A percentile compares a stretch with the other conserved stretches of the same genome.
Evolutionary conservation across 305 asterid species (phyloP).

Genomic region (Ajuga reptans): DNA sequence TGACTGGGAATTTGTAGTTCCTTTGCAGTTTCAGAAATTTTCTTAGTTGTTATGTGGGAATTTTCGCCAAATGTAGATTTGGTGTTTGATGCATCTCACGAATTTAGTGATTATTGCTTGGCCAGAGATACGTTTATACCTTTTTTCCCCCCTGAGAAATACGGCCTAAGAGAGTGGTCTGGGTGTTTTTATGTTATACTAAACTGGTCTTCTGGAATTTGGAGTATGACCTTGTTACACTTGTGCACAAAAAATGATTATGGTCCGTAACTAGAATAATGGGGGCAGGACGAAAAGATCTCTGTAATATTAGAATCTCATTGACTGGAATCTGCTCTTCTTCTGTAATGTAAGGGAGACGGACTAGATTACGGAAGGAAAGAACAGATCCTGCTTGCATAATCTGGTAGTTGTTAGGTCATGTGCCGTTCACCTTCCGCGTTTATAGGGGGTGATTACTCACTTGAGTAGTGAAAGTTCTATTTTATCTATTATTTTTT

Average conservation of each 20-base stretch:
- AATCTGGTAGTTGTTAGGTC: not conserved
- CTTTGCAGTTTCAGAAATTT: not conserved
- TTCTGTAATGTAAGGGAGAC: not conserved
- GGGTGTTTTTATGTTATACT: not conserved
- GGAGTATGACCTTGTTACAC: slow-evolving; percentile 1
- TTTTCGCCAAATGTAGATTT: not conserved
- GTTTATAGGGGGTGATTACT: not conserved
- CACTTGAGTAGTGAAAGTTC: not conserved
- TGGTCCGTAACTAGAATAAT: not conserved
- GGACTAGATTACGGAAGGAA: not conserved
- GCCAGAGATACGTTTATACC: not conserved
- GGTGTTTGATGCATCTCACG: not conserved
- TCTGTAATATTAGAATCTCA: not conserved
- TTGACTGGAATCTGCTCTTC: not conserved
- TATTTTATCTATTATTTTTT: not conserved
- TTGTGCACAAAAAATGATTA: not conserved
- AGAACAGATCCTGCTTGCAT: not conserved
- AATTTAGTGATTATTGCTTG: not conserved
- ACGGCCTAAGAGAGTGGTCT: not conserved
- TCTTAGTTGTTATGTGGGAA: slow-evolving; percentile 5
- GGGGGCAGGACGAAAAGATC: not conserved
- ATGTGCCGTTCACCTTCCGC: not conserved
- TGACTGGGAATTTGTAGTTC: not conserved
- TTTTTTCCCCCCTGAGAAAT: too few relatives aligned
- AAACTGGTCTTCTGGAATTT: not conserved